These are phyloP conservation scores for Colletotrichum paranaense DNA, from an alignment of 2,329 filamentous ascomycete genomes.

Conservation along the genomic window DNA sequence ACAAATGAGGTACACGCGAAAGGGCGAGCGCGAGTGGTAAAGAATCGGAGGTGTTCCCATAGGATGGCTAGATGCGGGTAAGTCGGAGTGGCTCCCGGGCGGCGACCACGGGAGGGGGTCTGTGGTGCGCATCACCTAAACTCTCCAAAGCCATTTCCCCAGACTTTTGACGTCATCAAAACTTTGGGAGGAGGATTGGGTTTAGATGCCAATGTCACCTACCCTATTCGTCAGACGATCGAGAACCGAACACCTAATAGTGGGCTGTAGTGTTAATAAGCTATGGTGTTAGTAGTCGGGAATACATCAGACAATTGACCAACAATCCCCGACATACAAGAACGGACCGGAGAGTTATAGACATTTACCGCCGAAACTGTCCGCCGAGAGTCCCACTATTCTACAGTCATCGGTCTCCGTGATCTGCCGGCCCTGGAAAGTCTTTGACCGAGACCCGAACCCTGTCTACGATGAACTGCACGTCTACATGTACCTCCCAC, in stretches of 20 bases:
- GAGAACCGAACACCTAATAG: too few species aligned
- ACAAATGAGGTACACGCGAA: conserved; percentile 14
- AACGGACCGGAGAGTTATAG: background rate
- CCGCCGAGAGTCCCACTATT: background rate
- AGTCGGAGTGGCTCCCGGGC: background rate
- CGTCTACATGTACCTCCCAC: too few species aligned
- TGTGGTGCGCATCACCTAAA: conserved; percentile 15
- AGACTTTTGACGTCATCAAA: conserved; percentile 26
- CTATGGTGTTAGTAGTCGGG: background rate
- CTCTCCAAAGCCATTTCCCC: conserved; percentile 9
- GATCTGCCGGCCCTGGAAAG: background rate
- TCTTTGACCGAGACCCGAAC: background rate
- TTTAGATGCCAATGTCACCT: background rate
- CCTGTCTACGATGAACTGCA: too few species aligned
- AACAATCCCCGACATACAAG: background rate
- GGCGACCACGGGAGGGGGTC: background rate
- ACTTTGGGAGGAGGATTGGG: background rate
- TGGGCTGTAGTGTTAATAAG: background rate
- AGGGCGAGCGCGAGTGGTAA: conserved; percentile 7
- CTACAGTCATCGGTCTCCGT: background rate
- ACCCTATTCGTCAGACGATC: background rate
- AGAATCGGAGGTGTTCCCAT: conserved; percentile 9
- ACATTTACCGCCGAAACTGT: background rate
- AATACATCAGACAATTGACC: background rate
- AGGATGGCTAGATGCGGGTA: conserved; percentile 11